Evolutionary conservation across 352 stramenopile genomes (phyloP).

Genomic region (Ophiocytium majus): DNA sequence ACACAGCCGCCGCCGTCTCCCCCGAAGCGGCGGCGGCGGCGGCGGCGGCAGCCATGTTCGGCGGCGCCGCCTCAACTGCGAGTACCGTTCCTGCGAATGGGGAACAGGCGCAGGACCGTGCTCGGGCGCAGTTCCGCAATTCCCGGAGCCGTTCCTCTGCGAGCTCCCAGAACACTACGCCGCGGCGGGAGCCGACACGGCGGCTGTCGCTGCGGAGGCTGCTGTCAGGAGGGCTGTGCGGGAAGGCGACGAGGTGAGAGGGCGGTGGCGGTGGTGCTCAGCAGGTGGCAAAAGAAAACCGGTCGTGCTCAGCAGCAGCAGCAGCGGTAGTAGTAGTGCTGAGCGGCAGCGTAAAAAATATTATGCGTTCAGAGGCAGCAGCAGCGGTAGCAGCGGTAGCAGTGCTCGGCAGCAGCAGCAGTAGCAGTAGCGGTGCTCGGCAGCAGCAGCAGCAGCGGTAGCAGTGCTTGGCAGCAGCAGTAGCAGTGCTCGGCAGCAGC

Average conservation of each 20-base stretch:
- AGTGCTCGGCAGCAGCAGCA: not conserved
- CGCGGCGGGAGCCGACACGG: not conserved
- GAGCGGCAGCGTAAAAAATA: not conserved
- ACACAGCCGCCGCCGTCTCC: not conserved
- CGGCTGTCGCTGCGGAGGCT: not conserved
- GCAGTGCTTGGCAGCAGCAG: not conserved
- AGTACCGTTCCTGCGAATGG: not conserved
- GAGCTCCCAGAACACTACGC: not conserved
- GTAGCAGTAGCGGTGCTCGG: not conserved
- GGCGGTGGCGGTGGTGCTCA: not conserved
- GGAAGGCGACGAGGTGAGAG: not conserved
- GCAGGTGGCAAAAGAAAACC: too few relatives aligned
- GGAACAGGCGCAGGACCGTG: not conserved
- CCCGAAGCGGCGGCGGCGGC: not conserved
- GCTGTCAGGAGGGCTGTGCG: not conserved
- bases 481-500: not conserved
- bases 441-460: not conserved
- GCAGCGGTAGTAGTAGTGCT: not conserved
- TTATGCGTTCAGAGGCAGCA: not conserved
- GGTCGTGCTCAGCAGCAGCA: too few relatives aligned
- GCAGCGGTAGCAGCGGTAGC: not conserved
- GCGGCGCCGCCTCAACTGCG: too few relatives aligned
- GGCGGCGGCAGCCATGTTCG: not conserved
- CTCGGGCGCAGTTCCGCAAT: not conserved
- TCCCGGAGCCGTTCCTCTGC: not conserved